Conservation (phyloP, 73 alveolate genomes). For the Paramecium sexaurelia region DNA sequence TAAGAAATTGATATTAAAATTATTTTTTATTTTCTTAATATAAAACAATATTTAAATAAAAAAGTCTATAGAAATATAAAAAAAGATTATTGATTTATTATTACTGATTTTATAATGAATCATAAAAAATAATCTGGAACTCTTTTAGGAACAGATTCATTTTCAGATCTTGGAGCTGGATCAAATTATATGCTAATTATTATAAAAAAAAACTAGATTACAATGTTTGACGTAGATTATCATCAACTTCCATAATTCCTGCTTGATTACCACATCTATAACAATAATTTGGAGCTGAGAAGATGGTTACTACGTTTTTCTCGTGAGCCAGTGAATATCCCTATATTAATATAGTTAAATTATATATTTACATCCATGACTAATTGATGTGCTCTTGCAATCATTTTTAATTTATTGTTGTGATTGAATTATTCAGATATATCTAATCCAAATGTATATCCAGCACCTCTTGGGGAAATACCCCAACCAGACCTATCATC, state of each 20-base stretch:
- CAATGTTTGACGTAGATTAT: constrained; percentile 62
- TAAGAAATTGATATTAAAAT: neutral
- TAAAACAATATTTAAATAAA: neutral
- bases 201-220: constrained; percentile 63
- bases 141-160: constrained; percentile 20
- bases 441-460: constrained; percentile 80
- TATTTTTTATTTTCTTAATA: neutral
- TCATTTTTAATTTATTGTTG: constrained; percentile 80
- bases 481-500: constrained; percentile 79
- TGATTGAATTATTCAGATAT: constrained; percentile 86
- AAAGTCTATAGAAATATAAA: neutral
- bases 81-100: neutral
- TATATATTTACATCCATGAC: constrained; percentile 87
- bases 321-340: constrained; percentile 14
- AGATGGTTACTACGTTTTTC: constrained; percentile 84
- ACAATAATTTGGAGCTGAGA: constrained; percentile 95
- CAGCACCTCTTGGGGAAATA: constrained; percentile 83
- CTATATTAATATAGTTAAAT: constrained; percentile 71
- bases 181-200: neutral
- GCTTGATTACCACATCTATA: constrained; percentile 92
- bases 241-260: constrained; percentile 79
- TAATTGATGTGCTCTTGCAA: constrained; percentile 94
- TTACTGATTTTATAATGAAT: neutral
- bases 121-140: constrained; percentile 58
- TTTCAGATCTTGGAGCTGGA: constrained; percentile 72